Evolutionary conservation across 768 basidiomycete genomes (phyloP).

Genomic region (Clitopilus passeckerianus): DNA sequence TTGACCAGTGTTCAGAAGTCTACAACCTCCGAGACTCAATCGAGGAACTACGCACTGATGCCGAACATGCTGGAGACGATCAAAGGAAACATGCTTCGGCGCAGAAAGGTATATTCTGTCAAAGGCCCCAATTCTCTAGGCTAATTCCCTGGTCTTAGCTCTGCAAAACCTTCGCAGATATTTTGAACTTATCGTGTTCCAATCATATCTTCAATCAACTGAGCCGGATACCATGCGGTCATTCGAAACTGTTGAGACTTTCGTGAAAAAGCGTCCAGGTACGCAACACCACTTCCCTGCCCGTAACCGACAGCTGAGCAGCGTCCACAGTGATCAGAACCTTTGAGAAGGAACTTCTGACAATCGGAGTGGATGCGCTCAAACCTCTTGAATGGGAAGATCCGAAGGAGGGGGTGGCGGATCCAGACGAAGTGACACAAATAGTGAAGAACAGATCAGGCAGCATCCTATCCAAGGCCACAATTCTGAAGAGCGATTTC

Average conservation of each 20-base stretch:
- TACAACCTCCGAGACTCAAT: conserved; percentile 87
- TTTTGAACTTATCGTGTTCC: conserved; percentile 83
- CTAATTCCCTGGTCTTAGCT: conserved; percentile 32
- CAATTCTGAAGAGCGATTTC: conserved; percentile 94
- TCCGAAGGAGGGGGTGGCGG: conserved; percentile 60
- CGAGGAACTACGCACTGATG: conserved; percentile 71
- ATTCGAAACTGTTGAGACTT: conserved; percentile 75
- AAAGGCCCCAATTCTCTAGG: background rate
- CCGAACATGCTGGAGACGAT: conserved; percentile 75
- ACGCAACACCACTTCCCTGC: background rate
- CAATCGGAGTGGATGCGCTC: conserved; percentile 73
- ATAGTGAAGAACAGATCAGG: conserved; percentile 84
- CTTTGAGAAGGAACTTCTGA: conserved; percentile 84
- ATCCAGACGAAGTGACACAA: conserved; percentile 87
- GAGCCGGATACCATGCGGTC: conserved; percentile 76
- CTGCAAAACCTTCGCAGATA: conserved; percentile 80
- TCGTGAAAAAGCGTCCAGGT: conserved; percentile 85
- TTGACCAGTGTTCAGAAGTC: conserved; percentile 81
- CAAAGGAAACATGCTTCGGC: conserved; percentile 60
- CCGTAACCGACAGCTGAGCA: background rate
- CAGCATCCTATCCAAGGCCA: conserved; percentile 81
- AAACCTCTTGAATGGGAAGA: conserved; percentile 78
- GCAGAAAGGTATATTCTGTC: conserved; percentile 50
- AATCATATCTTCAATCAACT: conserved; percentile 81
- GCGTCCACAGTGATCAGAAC: conserved; percentile 77